Evolutionary conservation across 495 filamentous ascomycete species (phyloP).

Genomic region (Penicillium waksmanii): DNA sequence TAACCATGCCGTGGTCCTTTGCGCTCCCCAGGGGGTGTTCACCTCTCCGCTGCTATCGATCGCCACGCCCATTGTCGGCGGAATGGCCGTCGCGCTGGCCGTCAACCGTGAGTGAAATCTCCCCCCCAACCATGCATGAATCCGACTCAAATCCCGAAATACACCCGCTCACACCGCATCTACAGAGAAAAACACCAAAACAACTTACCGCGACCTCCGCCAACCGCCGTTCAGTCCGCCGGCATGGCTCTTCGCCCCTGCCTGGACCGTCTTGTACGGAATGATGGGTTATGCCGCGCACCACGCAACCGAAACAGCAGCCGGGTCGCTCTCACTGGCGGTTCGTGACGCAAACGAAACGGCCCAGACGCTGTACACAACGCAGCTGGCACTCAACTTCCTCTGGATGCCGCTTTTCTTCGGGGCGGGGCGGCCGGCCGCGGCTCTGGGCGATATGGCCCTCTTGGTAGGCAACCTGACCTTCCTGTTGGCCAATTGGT

Average conservation of each 20-base stretch:
- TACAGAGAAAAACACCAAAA: slow-evolving; percentile 58
- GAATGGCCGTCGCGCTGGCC: slow-evolving; percentile 35
- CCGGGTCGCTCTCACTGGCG: slow-evolving; percentile 43
- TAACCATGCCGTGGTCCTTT: slow-evolving; percentile 43
- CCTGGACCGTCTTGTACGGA: slow-evolving; percentile 85
- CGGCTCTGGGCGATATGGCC: slow-evolving; percentile 76
- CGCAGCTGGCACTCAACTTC: slow-evolving; percentile 82
- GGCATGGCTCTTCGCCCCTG: slow-evolving; percentile 76
- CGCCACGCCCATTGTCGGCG: slow-evolving; percentile 37
- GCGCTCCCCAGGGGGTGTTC: slow-evolving; percentile 38
- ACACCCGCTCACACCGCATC: neutral
- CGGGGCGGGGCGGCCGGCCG: slow-evolving; percentile 64
- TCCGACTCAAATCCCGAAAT: neutral
- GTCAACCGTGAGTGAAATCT: slow-evolving; percentile 36
- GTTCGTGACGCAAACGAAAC: slow-evolving; percentile 30
- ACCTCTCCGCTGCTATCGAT: slow-evolving; percentile 39
- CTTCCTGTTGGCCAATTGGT: slow-evolving; percentile 75
- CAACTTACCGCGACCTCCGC: slow-evolving; percentile 66
- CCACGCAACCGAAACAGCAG: slow-evolving; percentile 61
- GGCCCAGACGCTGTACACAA: slow-evolving; percentile 70
- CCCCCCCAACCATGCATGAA: neutral
- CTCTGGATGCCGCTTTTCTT: slow-evolving; percentile 97
- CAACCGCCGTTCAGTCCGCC: slow-evolving; percentile 85
- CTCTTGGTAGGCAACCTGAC: slow-evolving; percentile 69
- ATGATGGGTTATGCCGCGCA: slow-evolving; percentile 89